phyloP scores from a whole-genome alignment of 345 rosid species.

The Chamaenerion angustifolium region DNA sequence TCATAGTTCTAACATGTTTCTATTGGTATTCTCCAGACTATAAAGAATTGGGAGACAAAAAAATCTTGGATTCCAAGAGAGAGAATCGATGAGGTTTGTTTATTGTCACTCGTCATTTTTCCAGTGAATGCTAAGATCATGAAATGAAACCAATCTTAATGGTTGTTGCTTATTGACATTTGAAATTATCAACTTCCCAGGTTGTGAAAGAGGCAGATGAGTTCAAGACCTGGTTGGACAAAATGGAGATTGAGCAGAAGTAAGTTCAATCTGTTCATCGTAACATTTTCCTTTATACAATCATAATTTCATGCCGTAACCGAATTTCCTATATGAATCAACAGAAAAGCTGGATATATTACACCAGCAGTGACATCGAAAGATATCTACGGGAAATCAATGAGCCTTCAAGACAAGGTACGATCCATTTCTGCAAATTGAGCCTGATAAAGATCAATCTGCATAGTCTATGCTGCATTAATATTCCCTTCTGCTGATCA shows the following conservation, averaged over 20 bases:
- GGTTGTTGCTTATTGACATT: neutral
- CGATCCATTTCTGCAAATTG: neutral
- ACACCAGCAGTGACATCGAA: conserved; percentile 65
- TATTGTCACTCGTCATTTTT: conserved; percentile 1
- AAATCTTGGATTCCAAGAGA: conserved; percentile 91
- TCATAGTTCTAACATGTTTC: conserved; percentile 4
- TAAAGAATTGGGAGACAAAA: conserved; percentile 49
- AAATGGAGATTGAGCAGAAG: conserved; percentile 79
- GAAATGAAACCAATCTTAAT: neutral
- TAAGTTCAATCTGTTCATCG: conserved; percentile 19
- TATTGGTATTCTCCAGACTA: conserved; percentile 29
- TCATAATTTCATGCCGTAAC: no score
- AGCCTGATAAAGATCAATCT: no score
- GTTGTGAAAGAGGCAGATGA: conserved; percentile 45
- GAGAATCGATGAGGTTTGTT: conserved; percentile 54
- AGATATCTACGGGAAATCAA: conserved; percentile 50
- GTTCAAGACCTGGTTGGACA: conserved; percentile 70
- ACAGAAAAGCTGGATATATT: conserved; percentile 47
- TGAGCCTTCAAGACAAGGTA: conserved; percentile 77
- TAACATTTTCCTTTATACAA: no score
- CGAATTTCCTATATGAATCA: neutral
- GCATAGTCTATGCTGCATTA: no score
- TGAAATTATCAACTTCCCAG: conserved; percentile 17
- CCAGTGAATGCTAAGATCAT: neutral
- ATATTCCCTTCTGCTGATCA: no score